Evolutionary conservation across 495 filamentous ascomycete genomes (phyloP).

Genomic region (Venustampulla echinocandica): DNA sequence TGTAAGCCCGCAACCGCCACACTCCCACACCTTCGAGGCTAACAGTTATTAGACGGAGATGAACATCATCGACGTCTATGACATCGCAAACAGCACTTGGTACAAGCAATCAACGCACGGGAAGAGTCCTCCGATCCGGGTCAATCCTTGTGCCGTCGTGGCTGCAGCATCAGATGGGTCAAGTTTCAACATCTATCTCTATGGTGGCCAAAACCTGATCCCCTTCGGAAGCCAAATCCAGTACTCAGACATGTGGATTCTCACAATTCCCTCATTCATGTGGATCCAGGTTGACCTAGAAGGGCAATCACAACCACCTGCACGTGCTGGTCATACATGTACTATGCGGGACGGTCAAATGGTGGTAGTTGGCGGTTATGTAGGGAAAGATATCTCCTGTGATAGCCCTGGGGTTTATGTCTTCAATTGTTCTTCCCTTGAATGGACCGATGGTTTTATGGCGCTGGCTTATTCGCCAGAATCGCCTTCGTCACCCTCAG

Average conservation of each 20-base stretch:
- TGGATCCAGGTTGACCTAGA: conserved; percentile 57
- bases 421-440: conserved; percentile 52
- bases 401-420: conserved; percentile 62
- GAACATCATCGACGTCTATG: conserved; percentile 66
- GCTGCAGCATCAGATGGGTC: conserved; percentile 62
- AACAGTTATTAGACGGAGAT: conserved; percentile 43
- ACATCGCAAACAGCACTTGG: conserved; percentile 68
- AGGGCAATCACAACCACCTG: conserved; percentile 45
- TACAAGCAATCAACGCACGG: conserved; percentile 66
- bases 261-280: conserved; percentile 64
- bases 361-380: conserved; percentile 64
- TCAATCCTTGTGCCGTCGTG: conserved; percentile 66
- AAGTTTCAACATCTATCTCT: conserved; percentile 67
- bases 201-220: conserved; percentile 62
- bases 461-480: conserved; percentile 27
- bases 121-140: conserved; percentile 51
- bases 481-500: conserved; percentile 6
- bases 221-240: conserved; percentile 51
- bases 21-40: conserved; percentile 3
- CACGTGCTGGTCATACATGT: conserved; percentile 61
- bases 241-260: conserved; percentile 69
- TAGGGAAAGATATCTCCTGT: conserved; percentile 50
- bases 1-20: conserved; percentile 13
- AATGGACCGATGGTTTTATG: conserved; percentile 54
- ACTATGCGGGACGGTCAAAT: conserved; percentile 62